Evolutionary conservation across 2,329 filamentous ascomycete species (phyloP).

Genomic region (Aspergillus sp.): DNA sequence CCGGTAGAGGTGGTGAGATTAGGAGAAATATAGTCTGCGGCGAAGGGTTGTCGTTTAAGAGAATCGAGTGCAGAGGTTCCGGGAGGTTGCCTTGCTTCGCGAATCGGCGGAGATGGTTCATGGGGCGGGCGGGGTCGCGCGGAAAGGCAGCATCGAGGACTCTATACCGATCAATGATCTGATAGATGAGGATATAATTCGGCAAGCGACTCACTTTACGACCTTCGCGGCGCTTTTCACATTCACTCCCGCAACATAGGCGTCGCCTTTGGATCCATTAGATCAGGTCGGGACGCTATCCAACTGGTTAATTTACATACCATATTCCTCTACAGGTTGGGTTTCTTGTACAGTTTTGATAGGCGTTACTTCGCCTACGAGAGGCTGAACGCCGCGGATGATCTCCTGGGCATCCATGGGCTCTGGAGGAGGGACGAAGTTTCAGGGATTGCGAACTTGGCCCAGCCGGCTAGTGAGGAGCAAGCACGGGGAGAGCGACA

Average conservation of each 20-base stretch:
- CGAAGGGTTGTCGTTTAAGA: conserved; percentile 21
- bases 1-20: conserved; percentile 42
- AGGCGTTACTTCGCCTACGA: conserved; percentile 37
- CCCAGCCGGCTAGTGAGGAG: neutral
- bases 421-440: neutral
- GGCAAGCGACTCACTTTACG: conserved; percentile 36
- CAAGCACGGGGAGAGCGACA: neutral
- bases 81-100: conserved; percentile 38
- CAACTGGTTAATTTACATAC: conserved; percentile 25
- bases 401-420: conserved; percentile 24
- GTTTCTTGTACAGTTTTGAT: conserved; percentile 47
- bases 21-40: conserved; percentile 42
- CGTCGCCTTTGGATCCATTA: conserved; percentile 34
- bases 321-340: conserved; percentile 40
- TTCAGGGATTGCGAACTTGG: neutral
- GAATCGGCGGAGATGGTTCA: conserved; percentile 44
- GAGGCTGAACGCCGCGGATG: conserved; percentile 28
- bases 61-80: conserved; percentile 22
- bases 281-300: neutral
- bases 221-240: conserved; percentile 45
- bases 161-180: conserved; percentile 22
- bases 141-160: conserved; percentile 39
- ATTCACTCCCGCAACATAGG: conserved; percentile 46
- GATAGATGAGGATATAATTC: neutral
- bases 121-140: conserved; percentile 31